Percentiles rank a stretch among this genome's conserved stretches.
These are phyloP conservation scores for Mucor irregularis DNA, from an alignment of 371 early-diverging fungal genomes.

Conservation along the genomic window DNA sequence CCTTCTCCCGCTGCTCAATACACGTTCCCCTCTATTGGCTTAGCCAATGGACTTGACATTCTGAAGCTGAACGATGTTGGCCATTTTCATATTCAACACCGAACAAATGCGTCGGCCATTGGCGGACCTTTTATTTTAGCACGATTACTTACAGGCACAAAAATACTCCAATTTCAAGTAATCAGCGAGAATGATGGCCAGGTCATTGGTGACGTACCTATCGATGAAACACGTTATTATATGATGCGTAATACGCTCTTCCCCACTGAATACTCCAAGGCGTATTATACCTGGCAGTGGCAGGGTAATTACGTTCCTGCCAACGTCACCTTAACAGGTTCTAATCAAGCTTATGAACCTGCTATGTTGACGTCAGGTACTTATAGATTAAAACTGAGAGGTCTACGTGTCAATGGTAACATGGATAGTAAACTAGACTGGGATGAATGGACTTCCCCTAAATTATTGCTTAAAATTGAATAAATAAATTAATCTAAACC, in stretches of 20 bases:
- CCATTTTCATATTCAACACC: slow-evolving; percentile 4
- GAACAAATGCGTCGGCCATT: neutral
- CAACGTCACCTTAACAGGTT: slow-evolving; percentile 12
- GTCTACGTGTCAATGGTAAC: slow-evolving; percentile 23
- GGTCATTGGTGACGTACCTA: slow-evolving; percentile 25
- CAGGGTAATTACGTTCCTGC: slow-evolving; percentile 22
- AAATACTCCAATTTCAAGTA: slow-evolving; percentile 21
- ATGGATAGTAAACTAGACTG: slow-evolving; percentile 9
- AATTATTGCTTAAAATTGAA: slow-evolving; percentile 10
- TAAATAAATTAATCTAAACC: neutral
- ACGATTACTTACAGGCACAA: slow-evolving; percentile 28
- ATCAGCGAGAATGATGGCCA: slow-evolving; percentile 3
- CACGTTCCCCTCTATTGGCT: slow-evolving; percentile 29
- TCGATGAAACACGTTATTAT: slow-evolving; percentile 11
- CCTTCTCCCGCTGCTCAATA: slow-evolving; percentile 2
- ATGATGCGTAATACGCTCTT: slow-evolving; percentile 23
- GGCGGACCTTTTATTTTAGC: slow-evolving; percentile 20
- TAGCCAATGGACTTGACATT: slow-evolving; percentile 5
- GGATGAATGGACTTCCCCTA: slow-evolving; percentile 31
- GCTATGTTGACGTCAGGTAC: slow-evolving; percentile 9
- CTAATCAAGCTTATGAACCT: neutral
- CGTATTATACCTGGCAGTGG: slow-evolving; percentile 28
- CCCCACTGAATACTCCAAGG: slow-evolving; percentile 10
- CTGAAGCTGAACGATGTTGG: neutral
- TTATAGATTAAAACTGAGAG: slow-evolving; percentile 22